Evolutionary conservation across 176 grass and related monocot genomes (phyloP).

Genomic region (Themeda triandra): DNA sequence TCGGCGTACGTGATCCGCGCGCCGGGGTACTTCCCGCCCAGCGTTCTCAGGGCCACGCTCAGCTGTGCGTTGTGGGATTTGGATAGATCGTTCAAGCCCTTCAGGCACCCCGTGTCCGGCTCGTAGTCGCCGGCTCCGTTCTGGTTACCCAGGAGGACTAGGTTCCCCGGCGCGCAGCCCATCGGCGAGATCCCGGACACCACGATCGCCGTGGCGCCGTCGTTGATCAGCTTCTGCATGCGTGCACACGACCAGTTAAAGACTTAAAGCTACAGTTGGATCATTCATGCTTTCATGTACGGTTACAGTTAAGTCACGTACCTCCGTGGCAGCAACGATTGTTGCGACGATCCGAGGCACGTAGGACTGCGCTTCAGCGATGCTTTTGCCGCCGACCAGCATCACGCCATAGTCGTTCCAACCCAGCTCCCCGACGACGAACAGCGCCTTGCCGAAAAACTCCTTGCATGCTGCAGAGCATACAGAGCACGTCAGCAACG

Average conservation of each 20-base stretch:
- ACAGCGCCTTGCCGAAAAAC: slow-evolving; percentile 28
- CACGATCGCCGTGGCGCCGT: slow-evolving; percentile 43
- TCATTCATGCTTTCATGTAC: no score
- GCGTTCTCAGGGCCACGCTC: background rate
- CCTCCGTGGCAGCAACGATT: slow-evolving; percentile 29
- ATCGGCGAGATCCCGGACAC: slow-evolving; percentile 45
- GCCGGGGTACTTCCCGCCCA: slow-evolving; percentile 16
- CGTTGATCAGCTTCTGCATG: slow-evolving; percentile 49
- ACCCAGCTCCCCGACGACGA: slow-evolving; percentile 58
- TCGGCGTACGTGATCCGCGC: slow-evolving; percentile 41
- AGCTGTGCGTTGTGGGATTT: slow-evolving; percentile 46
- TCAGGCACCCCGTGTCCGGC: slow-evolving; percentile 44
- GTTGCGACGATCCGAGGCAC: slow-evolving; percentile 24
- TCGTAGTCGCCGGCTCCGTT: slow-evolving; percentile 26
- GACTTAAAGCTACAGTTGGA: no score
- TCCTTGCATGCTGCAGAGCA: slow-evolving; percentile 27
- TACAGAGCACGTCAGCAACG: no score
- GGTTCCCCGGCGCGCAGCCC: slow-evolving; percentile 39
- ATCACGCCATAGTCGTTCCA: slow-evolving; percentile 50
- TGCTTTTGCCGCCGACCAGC: slow-evolving; percentile 21
- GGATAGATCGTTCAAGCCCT: slow-evolving; percentile 43
- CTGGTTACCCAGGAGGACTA: slow-evolving; percentile 4
- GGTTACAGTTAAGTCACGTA: background rate
- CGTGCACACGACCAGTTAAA: background rate
- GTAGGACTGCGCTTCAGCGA: slow-evolving; percentile 16